Base-by-base conservation (phyloP, 148 eudicot genomes). In the Vaccinium macrocarpon region DNA sequence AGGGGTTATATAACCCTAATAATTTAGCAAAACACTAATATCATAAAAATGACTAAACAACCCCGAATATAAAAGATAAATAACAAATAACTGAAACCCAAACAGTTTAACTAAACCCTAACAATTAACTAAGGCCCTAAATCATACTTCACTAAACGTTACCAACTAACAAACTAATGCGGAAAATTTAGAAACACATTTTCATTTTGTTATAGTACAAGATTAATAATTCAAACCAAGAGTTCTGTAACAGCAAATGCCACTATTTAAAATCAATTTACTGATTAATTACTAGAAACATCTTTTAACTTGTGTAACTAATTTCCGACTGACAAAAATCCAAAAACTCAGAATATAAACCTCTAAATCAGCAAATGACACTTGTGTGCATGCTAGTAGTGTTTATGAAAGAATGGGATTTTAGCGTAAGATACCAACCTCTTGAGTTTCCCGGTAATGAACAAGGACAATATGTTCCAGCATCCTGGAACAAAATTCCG, bases 361-460 rank as follows among this genome's bases (percentile, higher is more conserved):
- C 38, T 3, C 14, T 29, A 56, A 79, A 32, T 18, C 38, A 27
- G 25, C 61, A 21, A 8, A 38, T 21, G 5, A 56, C 29, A 57
- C 53, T 18, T 49, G 76, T 78, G 16, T 16, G 82, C 14, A 32
- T 6, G 61, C 38, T 29, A 14, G 68, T 29, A 14, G 68, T 52
- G 80, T 56, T 68, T 25, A 50, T 76, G 38, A 16, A 56, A 56
- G n/a, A 55, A 38, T 29, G 53, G 18, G 82, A 50, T 38, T 77
- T 78, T 27, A 81, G 76, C 52, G 77, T 51, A 68, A 68, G 80
- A 88, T 82, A 86, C 85, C 87, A 83, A 92, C 98, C 98, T 96
- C 99, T 83, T 94, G 99, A 83, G 93, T 96, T 88, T 96, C 95
- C 86, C 99, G 98, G 87, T 96, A 94, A 86, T 96, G 99, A 83